phyloP scores from a whole-genome alignment of 371 early-diverging fungal species.

The Coemansia sp. region DNA sequence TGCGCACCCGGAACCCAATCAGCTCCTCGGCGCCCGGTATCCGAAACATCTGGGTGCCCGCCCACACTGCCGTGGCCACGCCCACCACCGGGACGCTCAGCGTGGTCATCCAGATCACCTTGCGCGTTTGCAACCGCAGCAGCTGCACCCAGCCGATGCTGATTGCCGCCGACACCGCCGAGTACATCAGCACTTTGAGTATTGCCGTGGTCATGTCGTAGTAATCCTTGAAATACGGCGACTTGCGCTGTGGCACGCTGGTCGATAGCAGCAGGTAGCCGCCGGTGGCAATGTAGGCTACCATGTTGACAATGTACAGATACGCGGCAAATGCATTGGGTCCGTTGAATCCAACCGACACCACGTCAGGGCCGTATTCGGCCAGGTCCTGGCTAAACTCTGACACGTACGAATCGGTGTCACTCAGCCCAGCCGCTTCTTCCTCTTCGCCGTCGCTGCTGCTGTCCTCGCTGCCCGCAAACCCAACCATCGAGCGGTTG shows the following conservation, averaged over 20 bases:
- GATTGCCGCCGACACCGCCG: conserved; percentile 17
- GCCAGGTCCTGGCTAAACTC: conserved; percentile 46
- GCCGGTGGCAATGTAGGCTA: conserved; percentile 13
- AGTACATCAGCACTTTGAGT: conserved; percentile 14
- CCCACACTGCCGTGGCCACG: conserved; percentile 37
- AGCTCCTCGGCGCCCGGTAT: conserved; percentile 30
- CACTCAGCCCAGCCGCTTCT: conserved; percentile 1
- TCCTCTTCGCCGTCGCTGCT: conserved; percentile 7
- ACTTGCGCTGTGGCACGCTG: conserved; percentile 22
- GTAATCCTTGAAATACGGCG: conserved; percentile 38
- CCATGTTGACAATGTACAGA: conserved; percentile 21
- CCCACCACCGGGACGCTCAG: conserved; percentile 40
- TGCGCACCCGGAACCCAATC: conserved; percentile 34
- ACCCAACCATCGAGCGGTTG: conserved; percentile 23
- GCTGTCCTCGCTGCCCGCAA: conserved; percentile 1
- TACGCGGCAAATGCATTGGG: conserved; percentile 34
- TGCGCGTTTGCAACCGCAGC: conserved; percentile 42
- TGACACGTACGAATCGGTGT: conserved; percentile 41
- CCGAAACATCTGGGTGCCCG: conserved; percentile 21
- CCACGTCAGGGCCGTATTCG: conserved; percentile 19
- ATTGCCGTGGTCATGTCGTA: conserved; percentile 32
- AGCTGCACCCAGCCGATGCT: conserved; percentile 40
- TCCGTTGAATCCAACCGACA: conserved; percentile 19
- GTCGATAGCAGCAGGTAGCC: conserved; percentile 36
- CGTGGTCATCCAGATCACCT: conserved; percentile 44